Evolutionary conservation across 2,329 filamentous ascomycete species (phyloP), one percentile per base, ranked within the genome.

Genomic region (Blastomyces gilchristii): DNA sequence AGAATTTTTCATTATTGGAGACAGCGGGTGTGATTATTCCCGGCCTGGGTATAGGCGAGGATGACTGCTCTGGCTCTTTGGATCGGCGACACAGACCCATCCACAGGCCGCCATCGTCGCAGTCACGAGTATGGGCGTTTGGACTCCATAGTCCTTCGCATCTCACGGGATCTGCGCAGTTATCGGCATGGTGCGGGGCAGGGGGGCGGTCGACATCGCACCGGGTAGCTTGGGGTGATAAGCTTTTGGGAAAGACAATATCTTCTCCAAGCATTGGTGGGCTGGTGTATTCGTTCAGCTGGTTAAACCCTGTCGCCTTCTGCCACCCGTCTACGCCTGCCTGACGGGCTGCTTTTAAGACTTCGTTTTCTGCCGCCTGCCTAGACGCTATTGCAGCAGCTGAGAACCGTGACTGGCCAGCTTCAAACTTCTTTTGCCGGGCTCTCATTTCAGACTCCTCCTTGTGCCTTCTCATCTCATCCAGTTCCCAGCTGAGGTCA

Each of bases 211-310:
- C 87, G 0, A 89, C 86, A 71, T 96, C 91, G 70, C 95, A 88
- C 70, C 90, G 87, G 18, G 91, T 95, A 62, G 87, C 84, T 73
- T 93, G 87, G 6, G 93, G 93, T 34, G 92, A 96, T 11, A 83
- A 81, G 72, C 91, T 96, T 72, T 83, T 84, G 43, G 91, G 89
- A 73, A 97, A 96, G 34, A 82, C 80, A 62, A 97, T 83, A 68
- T 96, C 89, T 63, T 81, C 78, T 63, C 93, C 93, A 12, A 96
- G 84, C 91, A 97, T 95, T 11, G 93, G 93, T 50, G 93, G 93
- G 52, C 81, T 83, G 34, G 82, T 82, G 53, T 80, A 79, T 65
- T 85, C 86, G 28, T 81, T 81, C 78, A 85, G 83, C 34, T 80
- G 68, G 58, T 69, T 70, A 16, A 67, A 64, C n/a, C 67, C 67